These are phyloP conservation scores for Solanum pinnatisectum DNA, from an alignment of 257 asterid genomes.

Conservation along the genomic window DNA sequence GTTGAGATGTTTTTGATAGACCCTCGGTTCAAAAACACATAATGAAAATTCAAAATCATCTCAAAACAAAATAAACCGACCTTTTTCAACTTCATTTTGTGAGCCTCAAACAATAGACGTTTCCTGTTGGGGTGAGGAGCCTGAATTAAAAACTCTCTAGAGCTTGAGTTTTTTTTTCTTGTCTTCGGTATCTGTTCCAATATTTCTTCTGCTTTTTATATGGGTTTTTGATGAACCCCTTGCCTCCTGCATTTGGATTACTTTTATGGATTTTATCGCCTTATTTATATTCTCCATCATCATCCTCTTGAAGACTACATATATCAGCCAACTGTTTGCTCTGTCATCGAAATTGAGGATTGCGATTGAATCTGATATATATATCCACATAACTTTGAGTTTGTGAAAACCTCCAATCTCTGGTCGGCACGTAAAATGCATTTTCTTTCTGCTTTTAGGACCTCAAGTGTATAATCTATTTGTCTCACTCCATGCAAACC, in stretches of 20 bases:
- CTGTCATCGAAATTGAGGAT: not conserved
- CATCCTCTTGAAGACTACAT: not conserved
- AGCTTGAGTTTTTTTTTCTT: not conserved
- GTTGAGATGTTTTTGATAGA: not conserved
- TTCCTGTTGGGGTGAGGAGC: not conserved
- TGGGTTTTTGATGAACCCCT: not conserved
- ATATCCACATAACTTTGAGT: not conserved
- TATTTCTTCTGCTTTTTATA: not conserved
- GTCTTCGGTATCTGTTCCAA: not conserved
- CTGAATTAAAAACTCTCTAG: not conserved
- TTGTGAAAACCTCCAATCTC: not conserved
- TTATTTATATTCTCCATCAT: not conserved
- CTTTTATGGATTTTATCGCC: not conserved
- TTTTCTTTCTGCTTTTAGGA: not conserved
- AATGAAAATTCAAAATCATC: not conserved
- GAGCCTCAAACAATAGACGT: not conserved
- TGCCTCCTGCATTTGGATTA: not conserved
- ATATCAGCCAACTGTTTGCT: not conserved
- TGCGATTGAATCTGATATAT: not conserved
- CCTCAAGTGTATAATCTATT: not conserved
- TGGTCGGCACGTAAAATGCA: not conserved
- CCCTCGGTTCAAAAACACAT: not conserved
- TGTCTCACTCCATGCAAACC: not conserved
- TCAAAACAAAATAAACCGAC: not conserved
- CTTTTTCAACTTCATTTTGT: not conserved